These are phyloP conservation scores for Amborella trichopoda DNA, from an alignment of 164 flowering plant species.

Conservation along the genomic window DNA sequence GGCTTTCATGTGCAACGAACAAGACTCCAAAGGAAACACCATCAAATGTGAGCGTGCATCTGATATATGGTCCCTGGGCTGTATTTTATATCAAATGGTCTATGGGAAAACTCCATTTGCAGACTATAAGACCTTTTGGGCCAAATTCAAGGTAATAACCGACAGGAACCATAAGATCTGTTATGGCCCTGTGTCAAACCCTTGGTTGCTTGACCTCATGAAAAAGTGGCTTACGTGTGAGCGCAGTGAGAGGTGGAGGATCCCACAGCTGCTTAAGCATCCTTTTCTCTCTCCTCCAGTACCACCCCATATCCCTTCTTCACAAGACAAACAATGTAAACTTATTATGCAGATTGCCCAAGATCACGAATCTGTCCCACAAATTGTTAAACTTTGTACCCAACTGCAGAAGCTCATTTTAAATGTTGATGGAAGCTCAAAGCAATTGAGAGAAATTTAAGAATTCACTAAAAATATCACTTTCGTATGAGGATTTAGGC, in stretches of 20 bases:
- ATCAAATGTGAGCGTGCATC: constrained; percentile 90
- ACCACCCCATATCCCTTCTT: constrained; percentile 20
- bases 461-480: no score
- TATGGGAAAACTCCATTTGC: constrained; percentile 85
- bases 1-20: constrained; percentile 91
- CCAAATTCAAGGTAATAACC: constrained; percentile 91
- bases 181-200: constrained; percentile 63
- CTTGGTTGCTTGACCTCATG: constrained; percentile 89
- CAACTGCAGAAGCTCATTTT: constrained; percentile 27
- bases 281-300: constrained; percentile 87
- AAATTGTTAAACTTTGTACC: constrained; percentile 32
- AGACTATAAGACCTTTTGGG: constrained; percentile 88
- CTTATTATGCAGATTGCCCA: constrained; percentile 45
- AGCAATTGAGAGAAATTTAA: no score
- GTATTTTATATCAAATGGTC: constrained; percentile 92
- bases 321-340: constrained; percentile 20
- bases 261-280: constrained; percentile 79
- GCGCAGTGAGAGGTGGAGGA: constrained; percentile 79
- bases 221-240: constrained; percentile 95
- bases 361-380: constrained; percentile 28
- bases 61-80: constrained; percentile 95
- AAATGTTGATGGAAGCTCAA: no score
- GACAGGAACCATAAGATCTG: constrained; percentile 69
- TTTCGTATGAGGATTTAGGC: no score
- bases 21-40: constrained; percentile 66